These are phyloP conservation scores for Naganishia vishniacii DNA, from an alignment of 768 basidiomycete species.

Conservation along the genomic window DNA sequence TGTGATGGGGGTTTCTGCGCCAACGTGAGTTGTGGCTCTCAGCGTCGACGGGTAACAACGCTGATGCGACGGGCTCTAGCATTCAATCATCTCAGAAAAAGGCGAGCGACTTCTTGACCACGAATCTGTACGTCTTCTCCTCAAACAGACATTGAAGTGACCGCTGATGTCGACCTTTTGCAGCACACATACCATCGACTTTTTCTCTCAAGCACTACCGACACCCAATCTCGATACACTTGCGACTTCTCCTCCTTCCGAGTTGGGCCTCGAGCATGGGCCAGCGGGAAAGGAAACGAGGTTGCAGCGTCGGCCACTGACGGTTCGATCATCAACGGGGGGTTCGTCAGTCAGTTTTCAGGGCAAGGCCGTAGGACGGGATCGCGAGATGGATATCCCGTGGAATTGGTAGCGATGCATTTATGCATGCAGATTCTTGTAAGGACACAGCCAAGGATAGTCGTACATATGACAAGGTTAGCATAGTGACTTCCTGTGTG, in stretches of 20 bases:
- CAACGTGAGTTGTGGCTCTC: neutral
- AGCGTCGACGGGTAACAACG: too few relatives aligned
- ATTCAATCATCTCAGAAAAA: slow-evolving; percentile 18
- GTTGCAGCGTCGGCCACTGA: neutral
- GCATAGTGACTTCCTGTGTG: too few relatives aligned
- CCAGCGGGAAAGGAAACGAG: neutral
- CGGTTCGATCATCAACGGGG: neutral
- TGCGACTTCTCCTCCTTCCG: neutral
- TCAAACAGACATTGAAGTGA: too few relatives aligned
- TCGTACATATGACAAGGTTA: too few relatives aligned
- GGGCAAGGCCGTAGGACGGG: neutral
- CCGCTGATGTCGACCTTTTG: neutral
- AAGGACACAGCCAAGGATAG: too few relatives aligned
- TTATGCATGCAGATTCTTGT: neutral
- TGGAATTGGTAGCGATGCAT: slow-evolving; percentile 8
- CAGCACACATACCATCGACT: slow-evolving; percentile 12
- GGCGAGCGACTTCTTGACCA: slow-evolving; percentile 4
- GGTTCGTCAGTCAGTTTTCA: neutral
- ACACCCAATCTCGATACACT: slow-evolving; percentile 1
- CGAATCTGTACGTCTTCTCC: neutral
- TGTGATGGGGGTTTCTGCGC: neutral
- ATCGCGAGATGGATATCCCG: slow-evolving; percentile 3
- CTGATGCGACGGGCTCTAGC: neutral
- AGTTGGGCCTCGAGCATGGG: too few relatives aligned
- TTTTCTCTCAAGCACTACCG: slow-evolving; percentile 9